Evolutionary conservation across 1,139 yeast species (phyloP), one percentile per base, ranked within the genome.

Genomic region (Debaryomyces subglobosus): DNA sequence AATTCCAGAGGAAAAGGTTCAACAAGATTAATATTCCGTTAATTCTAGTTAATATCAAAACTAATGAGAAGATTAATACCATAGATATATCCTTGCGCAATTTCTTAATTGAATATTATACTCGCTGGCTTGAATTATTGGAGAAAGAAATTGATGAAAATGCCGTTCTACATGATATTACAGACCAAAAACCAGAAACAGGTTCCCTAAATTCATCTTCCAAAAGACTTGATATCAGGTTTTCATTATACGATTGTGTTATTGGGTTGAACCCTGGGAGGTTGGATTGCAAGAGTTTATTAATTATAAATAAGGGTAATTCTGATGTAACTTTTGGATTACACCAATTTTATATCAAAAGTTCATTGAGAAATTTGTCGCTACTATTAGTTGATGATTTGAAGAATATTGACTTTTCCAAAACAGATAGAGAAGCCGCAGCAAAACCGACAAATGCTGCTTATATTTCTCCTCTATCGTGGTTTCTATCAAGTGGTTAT

Each of bases 241-340:
- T 84, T 16, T 68, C 72, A 1, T 60, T 85, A 12, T 58, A 74
- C 18, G 85, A 85, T 51, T 78, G 85, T 48, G 69, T 78, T 0
- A 50, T 86, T 34, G 86, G 86, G 0, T 58, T 86, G 21, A 76
- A 71, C 23, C 92, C 96, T 0, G 81, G 81, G 7, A 69, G 85
- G 48, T 61, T 89, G 13, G 56, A 60, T 0, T 77, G 87, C 29
- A 83, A 83, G 52, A 76, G 84, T 0, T 65, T 75, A 13, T 47
- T 88, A 13, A 68, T 79, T 1, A 55, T 86, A 1, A 73, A 74
- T 8, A 78, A 76, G 49, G 88, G 86, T 4, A 80, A 69, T 44
- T 65, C 79, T 9, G 88, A 83, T 48, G 43, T 84, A 1, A 63
- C 70, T 1, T 52, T 74, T 46, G 73, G 63, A 32, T 60, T 54